Evolutionary conservation across 441 rosid genomes (phyloP), one percentile per base, ranked within the genome.

Genomic region (Jatropha podagrica): DNA sequence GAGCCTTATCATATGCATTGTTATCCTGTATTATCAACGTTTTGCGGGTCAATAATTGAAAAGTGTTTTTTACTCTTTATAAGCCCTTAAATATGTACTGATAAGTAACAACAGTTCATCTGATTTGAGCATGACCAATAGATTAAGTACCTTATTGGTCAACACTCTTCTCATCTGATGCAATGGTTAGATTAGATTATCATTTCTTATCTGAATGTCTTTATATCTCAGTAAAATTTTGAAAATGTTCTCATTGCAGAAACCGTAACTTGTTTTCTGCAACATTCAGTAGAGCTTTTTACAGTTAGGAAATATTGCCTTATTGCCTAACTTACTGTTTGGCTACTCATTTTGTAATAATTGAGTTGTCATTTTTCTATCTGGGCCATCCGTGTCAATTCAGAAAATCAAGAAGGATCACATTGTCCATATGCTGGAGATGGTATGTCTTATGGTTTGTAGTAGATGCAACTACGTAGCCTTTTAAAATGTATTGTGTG

Each of bases 351-450:
- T 42, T 32, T 72, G 63, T 65, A 78, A 86, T 85, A 79, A 86
- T 86, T 80, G 83, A 77, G 82, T 65, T 69, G 80, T 66, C 82
- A 71, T 42, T 76, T 74, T 82, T 76, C 66, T 42, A 46, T 69
- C 62, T 81, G 90, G 86, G 79, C 85, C 88, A 82, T 78, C 40
- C 60, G 6, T 81, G 87, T 83, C 72, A 71, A 81, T 73, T 77
- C 77, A 63, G 38, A 71, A 69, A 76, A 78, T 74, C 83, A 71
- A 74, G 68, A 78, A 58, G 71, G 81, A 73, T 74, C 67, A 68
- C 68, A 12, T 51, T 66, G 76, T 71, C 78, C 78, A 66, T 38
- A 68, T 46, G 52, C 78, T 68, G 68, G 72, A 73, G 68, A 68
- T 60, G 18, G 74, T 62, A 63, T 73, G 32, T 68, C 32, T 48